phyloP scores from a whole-genome alignment of 495 filamentous ascomycete species.

The Neurospora sp. region DNA sequence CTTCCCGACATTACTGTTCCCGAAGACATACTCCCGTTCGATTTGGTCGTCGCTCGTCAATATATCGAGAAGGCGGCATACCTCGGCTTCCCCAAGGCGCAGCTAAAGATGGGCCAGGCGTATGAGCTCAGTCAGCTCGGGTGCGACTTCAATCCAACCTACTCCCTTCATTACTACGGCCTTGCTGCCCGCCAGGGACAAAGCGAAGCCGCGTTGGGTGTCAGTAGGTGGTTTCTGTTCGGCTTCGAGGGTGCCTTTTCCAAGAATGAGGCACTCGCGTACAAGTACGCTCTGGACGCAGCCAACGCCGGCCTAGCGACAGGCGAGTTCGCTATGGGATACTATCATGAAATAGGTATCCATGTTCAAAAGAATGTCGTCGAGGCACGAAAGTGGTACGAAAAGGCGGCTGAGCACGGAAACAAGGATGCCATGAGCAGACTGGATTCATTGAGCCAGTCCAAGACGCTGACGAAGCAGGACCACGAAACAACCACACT shows the following conservation, averaged over 20 bases:
- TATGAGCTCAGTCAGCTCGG: slow-evolving; percentile 90
- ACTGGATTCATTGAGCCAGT: slow-evolving; percentile 75
- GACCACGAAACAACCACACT: slow-evolving; percentile 92
- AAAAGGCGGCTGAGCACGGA: slow-evolving; percentile 78
- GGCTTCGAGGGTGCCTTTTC: slow-evolving; percentile 83
- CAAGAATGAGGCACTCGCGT: slow-evolving; percentile 92
- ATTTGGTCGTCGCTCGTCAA: slow-evolving; percentile 63
- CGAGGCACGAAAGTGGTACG: slow-evolving; percentile 84
- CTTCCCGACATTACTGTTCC: slow-evolving; percentile 80
- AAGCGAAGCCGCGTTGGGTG: slow-evolving; percentile 86
- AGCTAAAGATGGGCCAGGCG: slow-evolving; percentile 92
- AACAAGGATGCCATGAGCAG: slow-evolving; percentile 80
- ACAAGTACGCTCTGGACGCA: slow-evolving; percentile 78
- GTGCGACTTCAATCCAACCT: slow-evolving; percentile 86
- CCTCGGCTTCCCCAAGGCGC: slow-evolving; percentile 91
- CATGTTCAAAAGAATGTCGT: slow-evolving; percentile 69
- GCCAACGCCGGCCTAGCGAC: slow-evolving; percentile 72
- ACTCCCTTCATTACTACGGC: slow-evolving; percentile 93
- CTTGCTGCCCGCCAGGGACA: slow-evolving; percentile 82
- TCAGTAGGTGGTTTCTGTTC: slow-evolving; percentile 98
- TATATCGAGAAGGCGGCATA: slow-evolving; percentile 97
- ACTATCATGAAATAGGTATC: slow-evolving; percentile 95
- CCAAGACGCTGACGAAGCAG: slow-evolving; percentile 75
- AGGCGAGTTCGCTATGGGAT: slow-evolving; percentile 93
- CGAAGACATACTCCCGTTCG: slow-evolving; percentile 55